These are phyloP conservation scores for Trichophyton simii DNA, from an alignment of 2,329 filamentous ascomycete species.

Conservation along the genomic window DNA sequence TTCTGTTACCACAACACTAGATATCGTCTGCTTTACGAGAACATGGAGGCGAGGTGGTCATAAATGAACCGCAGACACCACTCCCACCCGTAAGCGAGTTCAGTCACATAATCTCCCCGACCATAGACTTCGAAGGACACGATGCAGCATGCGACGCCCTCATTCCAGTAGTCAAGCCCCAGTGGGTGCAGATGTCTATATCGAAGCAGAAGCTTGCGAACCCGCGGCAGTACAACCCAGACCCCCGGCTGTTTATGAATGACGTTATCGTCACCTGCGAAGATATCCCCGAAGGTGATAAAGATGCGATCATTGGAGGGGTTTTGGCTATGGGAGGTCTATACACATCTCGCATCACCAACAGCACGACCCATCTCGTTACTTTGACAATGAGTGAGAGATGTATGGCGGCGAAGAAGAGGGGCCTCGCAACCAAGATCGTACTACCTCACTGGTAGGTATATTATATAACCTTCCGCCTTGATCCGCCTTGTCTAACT, in stretches of 20 bases:
- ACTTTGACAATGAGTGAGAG: constrained; percentile 64
- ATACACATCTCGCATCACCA: constrained; percentile 58
- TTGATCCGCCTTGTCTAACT: background rate
- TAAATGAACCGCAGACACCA: constrained; percentile 27
- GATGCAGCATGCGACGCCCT: constrained; percentile 59
- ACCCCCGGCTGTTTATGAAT: constrained; percentile 80
- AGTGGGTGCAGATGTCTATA: constrained; percentile 66
- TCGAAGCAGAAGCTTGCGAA: constrained; percentile 58
- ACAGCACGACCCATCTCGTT: constrained; percentile 76
- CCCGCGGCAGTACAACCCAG: constrained; percentile 75
- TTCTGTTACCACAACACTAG: background rate
- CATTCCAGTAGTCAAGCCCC: constrained; percentile 69
- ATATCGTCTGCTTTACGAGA: constrained; percentile 32
- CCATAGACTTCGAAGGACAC: constrained; percentile 86
- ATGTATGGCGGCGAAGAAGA: constrained; percentile 38
- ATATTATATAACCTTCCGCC: constrained; percentile 15
- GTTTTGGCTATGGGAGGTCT: constrained; percentile 80
- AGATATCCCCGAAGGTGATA: constrained; percentile 72
- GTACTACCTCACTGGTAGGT: constrained; percentile 81
- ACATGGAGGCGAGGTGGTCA: constrained; percentile 38
- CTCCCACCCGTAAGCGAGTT: constrained; percentile 33
- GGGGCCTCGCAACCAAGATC: constrained; percentile 55
- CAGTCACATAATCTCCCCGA: constrained; percentile 59
- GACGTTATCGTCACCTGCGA: constrained; percentile 72
- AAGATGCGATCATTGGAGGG: constrained; percentile 82